These are phyloP conservation scores for Calonectria honghensis DNA, from an alignment of 2,329 filamentous ascomycete genomes.

Conservation along the genomic window DNA sequence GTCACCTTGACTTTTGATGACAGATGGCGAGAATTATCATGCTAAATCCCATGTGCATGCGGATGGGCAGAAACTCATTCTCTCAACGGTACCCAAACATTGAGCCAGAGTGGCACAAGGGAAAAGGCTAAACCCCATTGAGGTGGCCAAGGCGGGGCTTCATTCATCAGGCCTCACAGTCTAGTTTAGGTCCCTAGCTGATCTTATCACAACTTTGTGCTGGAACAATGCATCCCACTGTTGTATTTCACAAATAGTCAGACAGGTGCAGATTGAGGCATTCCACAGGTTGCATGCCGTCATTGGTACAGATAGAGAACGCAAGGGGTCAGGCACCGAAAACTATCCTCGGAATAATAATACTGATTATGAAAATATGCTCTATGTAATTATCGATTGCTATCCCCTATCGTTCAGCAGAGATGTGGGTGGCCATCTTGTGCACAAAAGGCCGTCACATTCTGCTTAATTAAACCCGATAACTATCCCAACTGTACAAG, in stretches of 20 bases:
- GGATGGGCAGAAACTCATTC: not conserved
- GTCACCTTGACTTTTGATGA: slow-evolving; percentile 56
- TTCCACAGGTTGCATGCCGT: not conserved
- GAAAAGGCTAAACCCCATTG: not conserved
- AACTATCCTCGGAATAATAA: not conserved
- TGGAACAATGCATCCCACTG: no score
- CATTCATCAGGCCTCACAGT: not conserved
- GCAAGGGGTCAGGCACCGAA: not conserved
- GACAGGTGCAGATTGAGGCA: not conserved
- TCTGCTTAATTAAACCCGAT: not conserved
- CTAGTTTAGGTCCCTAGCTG: not conserved
- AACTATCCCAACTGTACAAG: not conserved
- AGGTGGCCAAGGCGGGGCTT: not conserved
- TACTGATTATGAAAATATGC: not conserved
- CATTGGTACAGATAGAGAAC: not conserved
- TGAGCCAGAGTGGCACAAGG: not conserved
- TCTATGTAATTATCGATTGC: not conserved
- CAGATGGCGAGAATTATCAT: not conserved
- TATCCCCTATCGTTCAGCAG: not conserved
- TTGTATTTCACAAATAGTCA: not conserved
- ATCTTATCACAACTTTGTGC: not conserved
- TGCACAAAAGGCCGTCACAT: no score
- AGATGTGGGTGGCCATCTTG: not conserved
- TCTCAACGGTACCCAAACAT: not conserved
- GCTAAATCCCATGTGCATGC: not conserved